A percentile compares a stretch with the other conserved stretches of the same genome.
Conservation (phyloP, 306 rosid species). For the Pterocarpus santalinus region DNA sequence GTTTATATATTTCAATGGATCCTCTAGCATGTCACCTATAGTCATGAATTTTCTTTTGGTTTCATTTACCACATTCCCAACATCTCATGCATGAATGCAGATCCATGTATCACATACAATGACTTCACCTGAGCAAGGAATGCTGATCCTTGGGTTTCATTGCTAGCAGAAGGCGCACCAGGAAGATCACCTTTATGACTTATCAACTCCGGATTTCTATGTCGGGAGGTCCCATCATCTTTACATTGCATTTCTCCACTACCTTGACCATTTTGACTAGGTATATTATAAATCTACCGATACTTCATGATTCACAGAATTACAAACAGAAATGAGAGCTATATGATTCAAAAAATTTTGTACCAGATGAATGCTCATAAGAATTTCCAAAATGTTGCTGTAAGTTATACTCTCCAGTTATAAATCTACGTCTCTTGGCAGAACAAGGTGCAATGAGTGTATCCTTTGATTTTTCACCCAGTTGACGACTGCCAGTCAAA, state of each 20-base stretch:
- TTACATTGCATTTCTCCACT: constrained; percentile 45
- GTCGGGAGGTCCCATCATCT: constrained; percentile 50
- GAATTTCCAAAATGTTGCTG: constrained; percentile 51
- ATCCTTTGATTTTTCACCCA: constrained; percentile 56
- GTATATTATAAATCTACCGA: constrained; percentile 49
- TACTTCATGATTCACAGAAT: constrained; percentile 53
- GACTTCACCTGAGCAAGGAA: constrained; percentile 83
- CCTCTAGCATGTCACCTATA: no score
- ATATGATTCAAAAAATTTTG: constrained; percentile 40
- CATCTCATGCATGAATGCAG: constrained; percentile 32
- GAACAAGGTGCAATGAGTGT: constrained; percentile 56
- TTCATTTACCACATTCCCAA: not conserved
- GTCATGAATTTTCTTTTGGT: no score
- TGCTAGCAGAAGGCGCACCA: constrained; percentile 53
- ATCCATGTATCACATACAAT: constrained; percentile 34
- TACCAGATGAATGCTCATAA: constrained; percentile 55
- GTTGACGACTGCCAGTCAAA: constrained; percentile 54
- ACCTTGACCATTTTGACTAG: constrained; percentile 56
- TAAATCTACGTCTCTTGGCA: constrained; percentile 73
- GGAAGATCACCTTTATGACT: constrained; percentile 49
- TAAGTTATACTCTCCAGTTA: constrained; percentile 58
- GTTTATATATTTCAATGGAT: no score
- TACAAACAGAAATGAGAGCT: constrained; percentile 38
- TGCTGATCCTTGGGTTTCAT: constrained; percentile 75
- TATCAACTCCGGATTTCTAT: constrained; percentile 50